Evolutionary conservation across 2,329 filamentous ascomycete genomes (phyloP).

Genomic region (Beauveria bassiana): DNA sequence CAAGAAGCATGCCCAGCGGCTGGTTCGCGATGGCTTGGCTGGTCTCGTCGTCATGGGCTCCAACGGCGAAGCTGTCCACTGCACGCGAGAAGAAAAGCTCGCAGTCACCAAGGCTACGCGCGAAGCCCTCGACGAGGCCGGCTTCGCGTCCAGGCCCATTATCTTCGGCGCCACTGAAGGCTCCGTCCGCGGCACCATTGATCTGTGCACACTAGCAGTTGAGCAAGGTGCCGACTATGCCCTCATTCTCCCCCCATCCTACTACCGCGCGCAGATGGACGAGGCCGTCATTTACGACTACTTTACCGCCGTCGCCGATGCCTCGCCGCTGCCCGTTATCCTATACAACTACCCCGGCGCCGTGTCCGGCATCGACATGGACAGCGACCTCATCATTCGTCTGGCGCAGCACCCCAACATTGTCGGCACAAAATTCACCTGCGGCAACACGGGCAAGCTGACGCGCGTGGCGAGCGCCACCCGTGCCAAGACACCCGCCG

Average conservation of each 20-base stretch:
- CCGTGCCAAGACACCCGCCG: conserved; percentile 58
- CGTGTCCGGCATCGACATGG: conserved; percentile 80
- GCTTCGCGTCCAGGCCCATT: conserved; percentile 67
- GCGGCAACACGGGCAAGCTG: conserved; percentile 82
- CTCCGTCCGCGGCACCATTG: conserved; percentile 72
- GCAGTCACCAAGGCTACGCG: conserved; percentile 70
- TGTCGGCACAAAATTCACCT: conserved; percentile 85
- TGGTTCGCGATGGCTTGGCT: conserved; percentile 68
- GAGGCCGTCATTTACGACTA: conserved; percentile 66
- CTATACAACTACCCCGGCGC: conserved; percentile 90
- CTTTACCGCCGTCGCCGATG: conserved; percentile 68
- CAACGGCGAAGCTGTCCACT: conserved; percentile 83
- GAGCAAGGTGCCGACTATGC: conserved; percentile 71
- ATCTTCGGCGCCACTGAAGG: conserved; percentile 77
- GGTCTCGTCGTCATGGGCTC: conserved; percentile 84
- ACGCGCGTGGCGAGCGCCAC: conserved; percentile 70
- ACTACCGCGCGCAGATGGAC: conserved; percentile 72
- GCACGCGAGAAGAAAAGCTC: conserved; percentile 68
- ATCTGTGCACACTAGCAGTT: conserved; percentile 59
- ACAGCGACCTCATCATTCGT: conserved; percentile 76
- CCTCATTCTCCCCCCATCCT: conserved; percentile 71
- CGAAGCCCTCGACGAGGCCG: conserved; percentile 73
- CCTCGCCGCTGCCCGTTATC: conserved; percentile 67
- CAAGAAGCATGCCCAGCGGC: conserved; percentile 71
- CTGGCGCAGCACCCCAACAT: conserved; percentile 77